These are phyloP conservation scores for Penicillium parvum DNA, from an alignment of 495 filamentous ascomycete genomes.

Conservation along the genomic window DNA sequence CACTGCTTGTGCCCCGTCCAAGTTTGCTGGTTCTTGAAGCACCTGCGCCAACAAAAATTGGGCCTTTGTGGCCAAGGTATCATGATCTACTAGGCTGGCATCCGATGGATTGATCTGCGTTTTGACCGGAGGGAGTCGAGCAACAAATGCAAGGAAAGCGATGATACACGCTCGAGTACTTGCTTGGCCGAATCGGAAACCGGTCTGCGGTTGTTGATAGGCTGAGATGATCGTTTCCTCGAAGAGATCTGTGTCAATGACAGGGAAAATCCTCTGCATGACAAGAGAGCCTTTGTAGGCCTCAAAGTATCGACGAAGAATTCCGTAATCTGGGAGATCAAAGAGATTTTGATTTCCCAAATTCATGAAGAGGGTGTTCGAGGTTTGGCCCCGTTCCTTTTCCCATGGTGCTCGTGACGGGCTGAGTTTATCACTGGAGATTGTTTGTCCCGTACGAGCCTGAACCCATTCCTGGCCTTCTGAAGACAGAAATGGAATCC, in stretches of 20 bases:
- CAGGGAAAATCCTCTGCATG: conserved; percentile 42
- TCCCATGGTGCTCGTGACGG: conserved; percentile 32
- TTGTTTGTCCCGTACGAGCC: conserved; percentile 40
- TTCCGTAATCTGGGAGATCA: conserved; percentile 24
- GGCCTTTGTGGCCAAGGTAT: conserved; percentile 32
- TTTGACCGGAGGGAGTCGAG: conserved; percentile 25
- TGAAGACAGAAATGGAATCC: conserved; percentile 42
- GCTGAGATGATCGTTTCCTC: conserved; percentile 36
- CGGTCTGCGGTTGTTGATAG: conserved; percentile 25
- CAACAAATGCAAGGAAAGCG: conserved; percentile 40
- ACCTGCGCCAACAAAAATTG: conserved; percentile 38
- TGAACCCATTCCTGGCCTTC: conserved; percentile 46
- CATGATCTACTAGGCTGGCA: conserved; percentile 27
- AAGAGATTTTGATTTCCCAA: conserved; percentile 19
- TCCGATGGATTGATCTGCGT: not conserved
- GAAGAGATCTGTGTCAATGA: conserved; percentile 39
- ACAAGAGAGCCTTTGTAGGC: conserved; percentile 21
- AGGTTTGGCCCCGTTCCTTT: conserved; percentile 26
- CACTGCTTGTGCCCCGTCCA: conserved; percentile 40
- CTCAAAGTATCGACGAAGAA: conserved; percentile 21
- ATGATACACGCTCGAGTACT: conserved; percentile 40
- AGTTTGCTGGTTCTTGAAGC: conserved; percentile 34
- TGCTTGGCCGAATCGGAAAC: conserved; percentile 15
- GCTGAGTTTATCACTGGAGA: conserved; percentile 34
- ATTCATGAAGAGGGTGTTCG: conserved; percentile 22